Evolutionary conservation across 192 early-diverging fungal species (phyloP), one percentile per base, ranked within the genome.

Genomic region (Backusella circina): DNA sequence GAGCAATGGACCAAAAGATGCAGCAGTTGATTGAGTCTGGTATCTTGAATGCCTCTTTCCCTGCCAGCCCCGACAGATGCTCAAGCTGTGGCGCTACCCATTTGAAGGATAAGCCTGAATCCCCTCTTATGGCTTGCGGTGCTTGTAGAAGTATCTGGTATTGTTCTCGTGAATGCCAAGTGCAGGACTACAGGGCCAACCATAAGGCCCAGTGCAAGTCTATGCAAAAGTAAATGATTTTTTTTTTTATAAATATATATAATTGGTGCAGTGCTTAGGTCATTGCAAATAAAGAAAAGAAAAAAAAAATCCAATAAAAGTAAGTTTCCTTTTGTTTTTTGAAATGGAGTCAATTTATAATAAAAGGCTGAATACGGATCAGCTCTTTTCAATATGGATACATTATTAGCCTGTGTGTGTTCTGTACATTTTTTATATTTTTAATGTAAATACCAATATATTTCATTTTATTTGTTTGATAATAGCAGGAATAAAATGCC

Each of bases 151-250:
- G 80, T 68, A 84, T 85, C 26, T 86, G 85, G 70, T 90, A 90
- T 77, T 90, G 88, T 72, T 86, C 84, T 36, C 79, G 85, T 77
- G 87, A 88, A 28, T 90, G 88, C 72, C 88, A 90, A 69, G 87
- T 84, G 54, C 65, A 73, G n/a, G 83, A 90, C 78, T 90, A 84
- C 72, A 64, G 82, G 36, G 10, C 54, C 10, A 44, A 38, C 28
- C 69, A 70, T 8, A 70, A 70, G 38, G 39, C 38, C 16, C 69
- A 70, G 26, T 70, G 68, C 36, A 70, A 70, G 39, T 28, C 37
- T 18, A 41, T 70, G 26, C 68, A 70, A 70, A 57, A 57, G 54
- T 57, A 57, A 57, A 50, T 50, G 18, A n/a, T 57, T 57, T 23
- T 12, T 26, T 57, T 28, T 57, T 23, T 21, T n/a, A 13, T 5